Base-by-base conservation (phyloP, 495 filamentous ascomycete genomes). In the Tuber calosporum region DNA sequence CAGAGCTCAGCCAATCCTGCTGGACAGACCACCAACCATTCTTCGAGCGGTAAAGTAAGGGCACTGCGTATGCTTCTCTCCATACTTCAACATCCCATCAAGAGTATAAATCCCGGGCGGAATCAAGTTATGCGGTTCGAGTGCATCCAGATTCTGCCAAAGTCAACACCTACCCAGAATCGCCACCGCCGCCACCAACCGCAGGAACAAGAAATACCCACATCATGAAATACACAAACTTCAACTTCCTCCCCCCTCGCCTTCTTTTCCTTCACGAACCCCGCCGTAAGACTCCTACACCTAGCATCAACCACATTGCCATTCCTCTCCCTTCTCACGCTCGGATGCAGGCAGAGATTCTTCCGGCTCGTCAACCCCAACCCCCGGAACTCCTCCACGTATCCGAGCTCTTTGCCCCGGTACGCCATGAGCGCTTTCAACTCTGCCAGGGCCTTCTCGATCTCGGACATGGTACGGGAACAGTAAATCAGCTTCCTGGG, bases 401-500 rank as follows among this genome's bases (percentile, higher is more conserved):
- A 84, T 0, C 95, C 95, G 13, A 99, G 87, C 80, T 97, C 89
- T 68, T 97, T 87, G 4, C 91, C 84, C 15, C 95, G 90, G 77
- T 96, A 97, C 78, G 95, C 94, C 95, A 99, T 99, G 42, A 98
- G 83, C 11, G 88, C 88, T 82, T 95, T 93, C 76, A 99, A 82
- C 83, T 99, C 95, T 22, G 91, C 92, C 70, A 99, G 83, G 2
- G 95, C 95, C 83, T 99, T 99, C 83, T 99, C 95, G 79, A 94
- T 93, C 83, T 94, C 91, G 38, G 92, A 94, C 92, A 94, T 94
- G 41, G 92, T 94, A 89, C 95, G 94, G 66, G 95, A 99, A 84
- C 95, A 99, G 83, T 99, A 99, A 45, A 99, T 97, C 69, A 99
- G 88, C 83, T 98, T 98, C 53, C 95, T 86, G 75, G 94, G 91